Percentiles rank a stretch among this genome's conserved stretches.
Evolutionary conservation across 805 yeast species (phyloP).

Genomic region (Teunomyces barrocoloradensis): DNA sequence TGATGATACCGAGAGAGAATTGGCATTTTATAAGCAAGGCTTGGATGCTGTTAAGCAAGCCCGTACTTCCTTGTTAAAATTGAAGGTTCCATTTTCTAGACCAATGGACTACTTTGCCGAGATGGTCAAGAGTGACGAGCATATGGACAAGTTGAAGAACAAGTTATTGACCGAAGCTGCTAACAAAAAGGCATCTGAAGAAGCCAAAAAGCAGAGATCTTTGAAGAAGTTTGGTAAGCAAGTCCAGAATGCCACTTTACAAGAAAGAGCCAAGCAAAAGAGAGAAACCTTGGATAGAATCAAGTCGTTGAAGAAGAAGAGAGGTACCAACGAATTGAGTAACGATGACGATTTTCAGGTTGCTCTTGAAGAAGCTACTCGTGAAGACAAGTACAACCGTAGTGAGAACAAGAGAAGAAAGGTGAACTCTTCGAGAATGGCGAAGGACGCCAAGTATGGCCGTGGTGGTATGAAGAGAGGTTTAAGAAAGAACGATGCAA

Average conservation of each 20-base stretch:
- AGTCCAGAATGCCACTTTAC: conserved; percentile 90
- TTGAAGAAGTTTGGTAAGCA: conserved; percentile 97
- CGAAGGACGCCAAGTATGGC: conserved; percentile 74
- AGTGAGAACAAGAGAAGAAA: conserved; percentile 52
- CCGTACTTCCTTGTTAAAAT: conserved; percentile 59
- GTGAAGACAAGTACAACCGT: conserved; percentile 41
- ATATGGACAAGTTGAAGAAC: conserved; percentile 88
- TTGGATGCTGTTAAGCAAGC: conserved; percentile 77
- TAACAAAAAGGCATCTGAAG: conserved; percentile 86
- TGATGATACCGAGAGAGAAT: conserved; percentile 94
- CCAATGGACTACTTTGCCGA: conserved; percentile 97
- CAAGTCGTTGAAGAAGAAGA: conserved; percentile 85
- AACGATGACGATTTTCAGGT: conserved; percentile 77
- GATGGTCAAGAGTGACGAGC: conserved; percentile 97
- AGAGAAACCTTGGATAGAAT: conserved; percentile 85
- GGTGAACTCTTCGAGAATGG: conserved; percentile 64
- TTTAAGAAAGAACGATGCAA: conserved; percentile 69
- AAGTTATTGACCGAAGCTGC: conserved; percentile 77
- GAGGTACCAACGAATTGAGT: conserved; percentile 69
- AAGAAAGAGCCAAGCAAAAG: conserved; percentile 91
- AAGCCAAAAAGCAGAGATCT: conserved; percentile 90
- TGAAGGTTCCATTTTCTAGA: conserved; percentile 84
- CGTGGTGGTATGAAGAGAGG: conserved; percentile 76
- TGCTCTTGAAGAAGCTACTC: conserved; percentile 89
- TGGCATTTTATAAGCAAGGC: conserved; percentile 94